Conservation (phyloP, 2,329 filamentous ascomycete species). For the Ophiocordyceps unilateralis region DNA sequence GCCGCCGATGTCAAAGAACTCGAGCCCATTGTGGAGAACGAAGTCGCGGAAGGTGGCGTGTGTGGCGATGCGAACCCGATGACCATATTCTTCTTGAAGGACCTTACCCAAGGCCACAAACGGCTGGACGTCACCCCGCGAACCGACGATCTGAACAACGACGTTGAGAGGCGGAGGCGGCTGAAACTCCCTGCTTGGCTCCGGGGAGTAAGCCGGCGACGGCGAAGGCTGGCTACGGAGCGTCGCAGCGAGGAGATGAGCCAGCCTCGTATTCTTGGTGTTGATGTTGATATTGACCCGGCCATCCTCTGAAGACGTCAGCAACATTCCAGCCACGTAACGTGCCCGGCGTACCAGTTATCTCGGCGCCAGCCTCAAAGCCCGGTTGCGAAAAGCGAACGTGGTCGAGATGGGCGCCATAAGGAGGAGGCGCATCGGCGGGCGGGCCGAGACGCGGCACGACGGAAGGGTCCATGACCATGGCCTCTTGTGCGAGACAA, state of each 20-base stretch:
- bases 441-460: conserved; percentile 22
- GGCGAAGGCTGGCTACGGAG: conserved; percentile 34
- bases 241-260: conserved; percentile 49
- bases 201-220: conserved; percentile 52
- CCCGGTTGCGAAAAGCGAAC: conserved; percentile 44
- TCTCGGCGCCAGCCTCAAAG: conserved; percentile 41
- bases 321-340: too few relatives aligned
- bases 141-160: conserved; percentile 60
- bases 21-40: conserved; percentile 51
- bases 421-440: conserved; percentile 34
- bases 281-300: conserved; percentile 68
- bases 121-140: conserved; percentile 59
- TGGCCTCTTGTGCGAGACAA: conserved; percentile 7
- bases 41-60: conserved; percentile 52
- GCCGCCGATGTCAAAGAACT: conserved; percentile 63
- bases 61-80: conserved; percentile 58
- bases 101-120: conserved; percentile 54
- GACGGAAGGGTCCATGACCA: conserved; percentile 22
- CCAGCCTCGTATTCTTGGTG: conserved; percentile 47
- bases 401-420: conserved; percentile 38
- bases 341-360: too few relatives aligned
- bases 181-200: conserved; percentile 37
- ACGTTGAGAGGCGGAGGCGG: conserved; percentile 46
- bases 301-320: conserved; percentile 42
- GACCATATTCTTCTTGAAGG: conserved; percentile 46